These are phyloP conservation scores for Saccharomyces eubayanus DNA, from an alignment of 805 yeast genomes.

Conservation along the genomic window DNA sequence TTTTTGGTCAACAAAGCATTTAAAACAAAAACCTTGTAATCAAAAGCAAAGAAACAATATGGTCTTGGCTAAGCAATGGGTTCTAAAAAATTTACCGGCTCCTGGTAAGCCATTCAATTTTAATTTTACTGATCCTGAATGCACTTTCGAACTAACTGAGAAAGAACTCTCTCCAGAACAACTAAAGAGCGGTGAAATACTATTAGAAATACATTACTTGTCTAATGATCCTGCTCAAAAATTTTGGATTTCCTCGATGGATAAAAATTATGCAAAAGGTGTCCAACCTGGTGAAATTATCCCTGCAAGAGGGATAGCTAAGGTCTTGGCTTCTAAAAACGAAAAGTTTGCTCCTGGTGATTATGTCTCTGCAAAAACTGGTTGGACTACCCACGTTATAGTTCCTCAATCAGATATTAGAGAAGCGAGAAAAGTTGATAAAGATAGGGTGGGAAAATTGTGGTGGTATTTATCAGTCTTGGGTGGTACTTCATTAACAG, in stretches of 20 bases:
- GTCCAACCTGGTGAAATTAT: constrained; percentile 38
- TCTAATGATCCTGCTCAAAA: constrained; percentile 60
- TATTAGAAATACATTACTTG: constrained; percentile 39
- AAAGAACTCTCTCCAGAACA: constrained; percentile 16
- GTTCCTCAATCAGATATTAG: constrained; percentile 17
- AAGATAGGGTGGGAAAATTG: constrained; percentile 29
- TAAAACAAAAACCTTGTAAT: not conserved
- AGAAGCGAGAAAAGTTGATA: constrained; percentile 14
- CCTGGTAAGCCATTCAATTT: constrained; percentile 23
- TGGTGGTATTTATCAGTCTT: constrained; percentile 40
- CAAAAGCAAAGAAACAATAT: constrained; percentile 1
- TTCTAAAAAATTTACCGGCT: constrained; percentile 23
- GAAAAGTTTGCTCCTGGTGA: constrained; percentile 38
- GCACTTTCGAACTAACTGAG: constrained; percentile 26
- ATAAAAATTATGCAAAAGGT: constrained; percentile 26
- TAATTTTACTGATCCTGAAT: constrained; percentile 16
- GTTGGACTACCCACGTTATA: constrained; percentile 44
- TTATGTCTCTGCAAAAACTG: constrained; percentile 31
- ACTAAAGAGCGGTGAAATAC: constrained; percentile 34
- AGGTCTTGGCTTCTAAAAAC: constrained; percentile 41
- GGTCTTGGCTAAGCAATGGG: constrained; percentile 28
- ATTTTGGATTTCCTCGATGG: constrained; percentile 40
- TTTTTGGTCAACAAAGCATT: not conserved
- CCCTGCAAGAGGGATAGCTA: constrained; percentile 43
- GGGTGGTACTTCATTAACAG: constrained; percentile 55